Conservation (phyloP, 306 rosid genomes). For the Quercus glauca region DNA sequence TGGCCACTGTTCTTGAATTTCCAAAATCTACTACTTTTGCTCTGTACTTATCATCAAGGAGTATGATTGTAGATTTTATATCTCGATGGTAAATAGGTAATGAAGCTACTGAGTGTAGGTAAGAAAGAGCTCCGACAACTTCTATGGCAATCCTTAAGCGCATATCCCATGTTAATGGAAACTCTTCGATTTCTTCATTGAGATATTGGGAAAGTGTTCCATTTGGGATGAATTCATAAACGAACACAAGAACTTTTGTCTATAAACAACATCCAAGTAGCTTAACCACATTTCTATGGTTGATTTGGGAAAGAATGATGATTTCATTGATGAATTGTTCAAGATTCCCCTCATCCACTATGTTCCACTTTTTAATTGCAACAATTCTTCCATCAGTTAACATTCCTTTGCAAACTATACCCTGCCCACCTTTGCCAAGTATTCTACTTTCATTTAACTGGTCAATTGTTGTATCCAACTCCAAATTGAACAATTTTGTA, state of each 20-base stretch:
- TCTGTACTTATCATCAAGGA: conserved; percentile 18
- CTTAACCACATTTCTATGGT: conserved; percentile 40
- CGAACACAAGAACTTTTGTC: conserved; percentile 24
- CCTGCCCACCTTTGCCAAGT: conserved; percentile 25
- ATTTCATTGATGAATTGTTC: conserved; percentile 23
- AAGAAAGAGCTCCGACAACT: conserved; percentile 23
- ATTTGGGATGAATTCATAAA: conserved; percentile 38
- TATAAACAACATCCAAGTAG: conserved; percentile 34
- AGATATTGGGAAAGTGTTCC: conserved; percentile 26
- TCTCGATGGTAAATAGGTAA: conserved; percentile 37
- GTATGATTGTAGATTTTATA: conserved; percentile 31
- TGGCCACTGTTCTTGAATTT: not conserved
- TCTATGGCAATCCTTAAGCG: not conserved
- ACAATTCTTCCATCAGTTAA: not conserved
- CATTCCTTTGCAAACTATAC: conserved; percentile 38
- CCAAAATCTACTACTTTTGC: not conserved
- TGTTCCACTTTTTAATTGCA: too few species aligned
- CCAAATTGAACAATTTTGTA: too few species aligned
- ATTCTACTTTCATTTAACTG: too few species aligned
- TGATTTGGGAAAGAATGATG: conserved; percentile 33
- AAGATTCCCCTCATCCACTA: too few species aligned
- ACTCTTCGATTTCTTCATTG: conserved; percentile 11
- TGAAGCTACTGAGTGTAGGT: conserved; percentile 27
- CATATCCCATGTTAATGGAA: conserved; percentile 5
- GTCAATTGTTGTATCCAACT: too few species aligned